phyloP scores from a whole-genome alignment of 2,329 filamentous ascomycete genomes.

The Penicillium sp. region DNA sequence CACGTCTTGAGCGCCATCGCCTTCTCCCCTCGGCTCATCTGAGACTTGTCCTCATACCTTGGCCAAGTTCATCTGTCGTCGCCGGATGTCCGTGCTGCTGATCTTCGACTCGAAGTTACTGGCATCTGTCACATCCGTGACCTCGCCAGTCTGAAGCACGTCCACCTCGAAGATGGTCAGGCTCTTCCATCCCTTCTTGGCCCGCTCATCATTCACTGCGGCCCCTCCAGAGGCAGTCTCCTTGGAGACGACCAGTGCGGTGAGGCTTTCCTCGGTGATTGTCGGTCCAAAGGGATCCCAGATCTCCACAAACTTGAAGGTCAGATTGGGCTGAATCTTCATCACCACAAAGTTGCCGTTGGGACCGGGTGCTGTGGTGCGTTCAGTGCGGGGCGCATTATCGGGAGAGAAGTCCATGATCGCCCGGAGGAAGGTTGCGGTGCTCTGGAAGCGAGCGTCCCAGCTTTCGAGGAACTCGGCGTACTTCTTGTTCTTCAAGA shows the following conservation, averaged over 20 bases:
- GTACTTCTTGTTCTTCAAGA: constrained; percentile 88
- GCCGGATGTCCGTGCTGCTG: constrained; percentile 84
- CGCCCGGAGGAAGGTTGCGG: constrained; percentile 70
- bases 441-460: constrained; percentile 70
- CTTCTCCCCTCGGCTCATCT: not conserved
- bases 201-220: constrained; percentile 82
- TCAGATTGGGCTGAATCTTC: constrained; percentile 63
- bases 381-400: constrained; percentile 34
- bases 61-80: constrained; percentile 49
- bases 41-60: constrained; percentile 27
- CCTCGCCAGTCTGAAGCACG: constrained; percentile 72
- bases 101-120: constrained; percentile 80
- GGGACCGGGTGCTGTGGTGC: constrained; percentile 41
- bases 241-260: constrained; percentile 80
- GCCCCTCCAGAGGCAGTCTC: constrained; percentile 84
- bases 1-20: not conserved
- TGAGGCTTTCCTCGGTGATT: constrained; percentile 76
- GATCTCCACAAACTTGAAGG: constrained; percentile 80
- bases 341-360: constrained; percentile 45
- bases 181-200: constrained; percentile 72
- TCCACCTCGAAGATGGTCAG: constrained; percentile 87
- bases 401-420: constrained; percentile 62
- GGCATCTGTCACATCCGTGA: constrained; percentile 47
- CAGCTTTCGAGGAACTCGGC: constrained; percentile 80
- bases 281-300: constrained; percentile 90